Base-by-base conservation (phyloP, 148 eudicot species). In the Rhododendron ovatum region DNA sequence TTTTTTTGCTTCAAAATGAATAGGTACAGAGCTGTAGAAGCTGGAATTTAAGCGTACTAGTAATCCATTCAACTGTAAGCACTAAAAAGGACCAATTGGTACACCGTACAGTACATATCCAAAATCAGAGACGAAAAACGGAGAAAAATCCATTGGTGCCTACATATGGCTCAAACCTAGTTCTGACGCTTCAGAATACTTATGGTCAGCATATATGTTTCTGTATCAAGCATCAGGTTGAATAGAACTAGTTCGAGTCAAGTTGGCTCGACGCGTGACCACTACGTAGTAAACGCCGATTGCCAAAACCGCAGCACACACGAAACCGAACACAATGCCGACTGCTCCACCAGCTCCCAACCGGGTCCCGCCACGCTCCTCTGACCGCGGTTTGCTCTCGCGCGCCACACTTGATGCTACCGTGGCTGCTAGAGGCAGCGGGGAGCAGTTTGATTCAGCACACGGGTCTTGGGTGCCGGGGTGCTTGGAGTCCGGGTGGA, bases 371-470 rank as follows among this genome's bases (percentile, higher is more conserved):
- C 85, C 48, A 2, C 37, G 9, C 37, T 12, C 75, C 55, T 76
- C 78, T 20, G 57, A 0, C 13, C 63, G 37, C 2, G 51, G 59
- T 61, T 2, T 43, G 75, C 78, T 94, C 91, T 90, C 88, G 45
- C 88, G 88, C n/a, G 89, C 90, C 39, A 91, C 82, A 24, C 83
- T 82, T 67, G 95, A 94, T 26, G 90, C 90, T 41, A 92, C 92
- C 7, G 91, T 90, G 30, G 94, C 93, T 33, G 94, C 92, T 53
- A 92, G 50, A 26, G 95, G 93, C 85, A 89, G 81, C 4, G 94
- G 93, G 4, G 93, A 86, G 71, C 95, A 91, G 22, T 84, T 69
- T 63, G 92, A 86, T 48, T 69, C 59, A 13, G 85, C 83, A 76
- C 94, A 91, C 1, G 87, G 87, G 43, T 84, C 83, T 67, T 87